Evolutionary conservation across 108 stramenopile genomes (phyloP).

Genomic region (Pseudonitzschia delicatissima): DNA sequence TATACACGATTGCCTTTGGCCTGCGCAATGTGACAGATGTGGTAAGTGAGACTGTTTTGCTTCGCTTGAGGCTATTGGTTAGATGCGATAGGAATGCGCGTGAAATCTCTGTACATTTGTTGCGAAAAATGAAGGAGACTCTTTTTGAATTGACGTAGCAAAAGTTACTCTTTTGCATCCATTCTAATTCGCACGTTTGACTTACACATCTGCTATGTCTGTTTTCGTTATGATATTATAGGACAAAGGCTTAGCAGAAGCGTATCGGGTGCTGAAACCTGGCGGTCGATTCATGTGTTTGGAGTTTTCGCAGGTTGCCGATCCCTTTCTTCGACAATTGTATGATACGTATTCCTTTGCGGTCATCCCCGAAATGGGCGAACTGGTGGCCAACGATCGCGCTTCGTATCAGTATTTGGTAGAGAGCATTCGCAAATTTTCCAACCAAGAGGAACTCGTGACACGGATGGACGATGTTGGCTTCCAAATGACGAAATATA

Average conservation of each 20-base stretch:
- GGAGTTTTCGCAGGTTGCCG: slow-evolving; percentile 91
- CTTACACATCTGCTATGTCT: no score
- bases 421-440: slow-evolving; percentile 96
- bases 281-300: slow-evolving; percentile 98
- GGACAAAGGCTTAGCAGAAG: slow-evolving; percentile 80
- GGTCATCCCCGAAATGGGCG: slow-evolving; percentile 91
- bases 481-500: slow-evolving; percentile 67
- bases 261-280: slow-evolving; percentile 86
- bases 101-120: no score
- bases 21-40: slow-evolving; percentile 97
- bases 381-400: slow-evolving; percentile 91
- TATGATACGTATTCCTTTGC: slow-evolving; percentile 94
- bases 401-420: slow-evolving; percentile 98
- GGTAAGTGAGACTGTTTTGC: slow-evolving; percentile 15
- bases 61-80: no score
- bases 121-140: no score
- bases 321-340: slow-evolving; percentile 55
- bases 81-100: no score
- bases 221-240: not conserved
- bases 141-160: no score
- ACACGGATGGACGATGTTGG: slow-evolving; percentile 81
- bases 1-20: slow-evolving; percentile 98
- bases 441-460: slow-evolving; percentile 85
- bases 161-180: no score
- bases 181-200: no score